Conservation (phyloP, 352 stramenopile genomes). For the Phytopythium sindhum region DNA sequence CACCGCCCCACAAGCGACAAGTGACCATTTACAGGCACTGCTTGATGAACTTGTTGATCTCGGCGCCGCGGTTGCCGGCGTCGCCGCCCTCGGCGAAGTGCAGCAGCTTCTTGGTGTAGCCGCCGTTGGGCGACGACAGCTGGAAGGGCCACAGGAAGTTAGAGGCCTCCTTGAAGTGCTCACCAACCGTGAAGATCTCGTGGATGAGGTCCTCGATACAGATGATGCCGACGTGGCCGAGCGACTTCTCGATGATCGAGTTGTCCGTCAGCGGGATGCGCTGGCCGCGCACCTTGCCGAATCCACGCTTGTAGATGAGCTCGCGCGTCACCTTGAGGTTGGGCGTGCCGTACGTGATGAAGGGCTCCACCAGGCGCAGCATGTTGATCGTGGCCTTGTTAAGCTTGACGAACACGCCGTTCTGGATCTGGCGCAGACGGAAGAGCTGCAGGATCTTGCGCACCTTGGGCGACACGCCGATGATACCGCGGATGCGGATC, state of each 20-base stretch:
- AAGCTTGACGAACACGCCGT: constrained; percentile 98
- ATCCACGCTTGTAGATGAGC: constrained; percentile 99
- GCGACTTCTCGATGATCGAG: constrained; percentile 94
- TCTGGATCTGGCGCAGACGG: constrained; percentile 99
- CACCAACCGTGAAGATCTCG: constrained; percentile 98
- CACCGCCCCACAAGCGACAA: not conserved
- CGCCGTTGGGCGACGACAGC: constrained; percentile 95
- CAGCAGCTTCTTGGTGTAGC: constrained; percentile 93
- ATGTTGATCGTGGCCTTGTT: constrained; percentile 99
- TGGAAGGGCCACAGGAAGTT: constrained; percentile 99
- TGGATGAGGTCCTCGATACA: constrained; percentile 99
- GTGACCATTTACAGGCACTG: constrained; percentile 85
- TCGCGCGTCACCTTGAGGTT: constrained; percentile 97
- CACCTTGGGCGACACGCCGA: constrained; percentile 88
- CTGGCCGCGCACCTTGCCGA: constrained; percentile 98
- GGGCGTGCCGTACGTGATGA: constrained; percentile 98
- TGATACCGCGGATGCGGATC: constrained; percentile 99
- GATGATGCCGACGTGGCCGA: constrained; percentile 95
- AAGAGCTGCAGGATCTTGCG: constrained; percentile 99
- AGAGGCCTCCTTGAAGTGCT: constrained; percentile 98
- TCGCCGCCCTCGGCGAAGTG: constrained; percentile 94
- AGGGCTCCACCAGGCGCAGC: constrained; percentile 98
- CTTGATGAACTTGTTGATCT: constrained; percentile 96
- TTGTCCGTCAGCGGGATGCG: constrained; percentile 98
- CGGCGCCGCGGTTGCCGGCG: constrained; percentile 87